Percentiles rank a stretch among this genome's conserved stretches.
Conservation (phyloP, 176 grass and related monocot genomes). For the Lolium rigidum region DNA sequence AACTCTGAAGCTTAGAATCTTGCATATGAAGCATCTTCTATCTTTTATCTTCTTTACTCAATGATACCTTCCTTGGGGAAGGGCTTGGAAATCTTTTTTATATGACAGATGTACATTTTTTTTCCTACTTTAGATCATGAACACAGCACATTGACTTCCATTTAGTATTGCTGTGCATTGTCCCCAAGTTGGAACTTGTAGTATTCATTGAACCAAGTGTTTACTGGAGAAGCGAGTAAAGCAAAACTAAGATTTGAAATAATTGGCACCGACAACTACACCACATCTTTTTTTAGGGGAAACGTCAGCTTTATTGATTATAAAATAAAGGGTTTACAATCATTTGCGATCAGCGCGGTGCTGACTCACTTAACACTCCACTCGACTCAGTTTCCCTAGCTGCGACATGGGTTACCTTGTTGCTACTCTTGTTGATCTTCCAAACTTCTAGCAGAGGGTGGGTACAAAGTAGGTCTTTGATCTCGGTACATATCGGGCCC, state of each 20-base stretch:
- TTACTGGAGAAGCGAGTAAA: neutral
- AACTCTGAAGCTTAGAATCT: slow-evolving; percentile 34
- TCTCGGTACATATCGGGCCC: no score
- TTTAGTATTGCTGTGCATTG: slow-evolving; percentile 30
- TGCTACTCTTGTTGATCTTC: no score
- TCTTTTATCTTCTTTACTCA: slow-evolving; percentile 15
- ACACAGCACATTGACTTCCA: slow-evolving; percentile 37
- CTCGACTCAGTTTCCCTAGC: no score
- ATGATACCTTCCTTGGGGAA: slow-evolving; percentile 15
- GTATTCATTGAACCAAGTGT: slow-evolving; percentile 38
- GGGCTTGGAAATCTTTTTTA: slow-evolving; percentile 23
- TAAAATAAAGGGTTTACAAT: no score
- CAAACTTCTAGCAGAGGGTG: no score
- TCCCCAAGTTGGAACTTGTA: slow-evolving; percentile 37
- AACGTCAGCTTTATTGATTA: no score
- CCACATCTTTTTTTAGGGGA: no score
- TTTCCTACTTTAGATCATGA: slow-evolving; percentile 35
- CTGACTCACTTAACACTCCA: no score
- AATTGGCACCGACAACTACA: slow-evolving; percentile 19
- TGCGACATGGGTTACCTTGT: no score
- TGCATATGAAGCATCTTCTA: slow-evolving; percentile 34
- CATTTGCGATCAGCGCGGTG: no score
- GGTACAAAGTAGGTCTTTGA: no score
- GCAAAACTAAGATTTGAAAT: slow-evolving; percentile 36
- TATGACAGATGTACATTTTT: neutral